Conservation (phyloP, 2,329 filamentous ascomycete species). For the Fonsecaea multimorphosa region DNA sequence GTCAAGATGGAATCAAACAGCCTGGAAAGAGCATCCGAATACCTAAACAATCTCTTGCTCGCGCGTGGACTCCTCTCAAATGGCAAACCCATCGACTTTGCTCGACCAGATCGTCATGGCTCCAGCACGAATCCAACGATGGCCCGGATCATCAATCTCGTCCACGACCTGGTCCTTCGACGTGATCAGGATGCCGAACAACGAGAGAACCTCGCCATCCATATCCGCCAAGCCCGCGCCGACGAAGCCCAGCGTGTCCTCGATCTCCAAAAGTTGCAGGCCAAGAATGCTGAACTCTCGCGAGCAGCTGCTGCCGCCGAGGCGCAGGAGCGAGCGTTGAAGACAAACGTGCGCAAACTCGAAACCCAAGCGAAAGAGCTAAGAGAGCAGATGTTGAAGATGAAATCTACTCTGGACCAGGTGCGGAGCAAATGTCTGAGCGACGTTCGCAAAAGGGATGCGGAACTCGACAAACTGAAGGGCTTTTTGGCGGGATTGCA, state of each 20-base stretch:
- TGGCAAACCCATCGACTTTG: constrained; percentile 74
- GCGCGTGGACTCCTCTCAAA: constrained; percentile 67
- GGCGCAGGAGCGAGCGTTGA: constrained; percentile 72
- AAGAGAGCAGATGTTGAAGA: constrained; percentile 80
- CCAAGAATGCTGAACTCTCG: constrained; percentile 61
- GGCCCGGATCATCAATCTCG: constrained; percentile 85
- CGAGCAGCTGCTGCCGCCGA: constrained; percentile 66
- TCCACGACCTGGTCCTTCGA: constrained; percentile 90
- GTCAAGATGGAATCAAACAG: constrained; percentile 34
- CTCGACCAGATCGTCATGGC: constrained; percentile 69
- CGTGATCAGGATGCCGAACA: constrained; percentile 91
- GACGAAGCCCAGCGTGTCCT: constrained; percentile 75
- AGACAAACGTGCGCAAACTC: constrained; percentile 72
- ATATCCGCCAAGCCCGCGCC: constrained; percentile 75
- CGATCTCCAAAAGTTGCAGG: constrained; percentile 66
- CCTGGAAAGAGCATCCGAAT: constrained; percentile 65
- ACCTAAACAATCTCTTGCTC: constrained; percentile 70
- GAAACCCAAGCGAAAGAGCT: constrained; percentile 76
- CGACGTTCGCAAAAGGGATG: constrained; percentile 87
- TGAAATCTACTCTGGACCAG: constrained; percentile 81
- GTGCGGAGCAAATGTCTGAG: constrained; percentile 85
- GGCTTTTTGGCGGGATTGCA: constrained; percentile 76
- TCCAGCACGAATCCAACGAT: constrained; percentile 69
- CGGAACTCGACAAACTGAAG: constrained; percentile 87
- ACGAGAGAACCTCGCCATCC: constrained; percentile 79